These are phyloP conservation scores for Clausena lansium DNA, from an alignment of 345 rosid species.

Conservation along the genomic window DNA sequence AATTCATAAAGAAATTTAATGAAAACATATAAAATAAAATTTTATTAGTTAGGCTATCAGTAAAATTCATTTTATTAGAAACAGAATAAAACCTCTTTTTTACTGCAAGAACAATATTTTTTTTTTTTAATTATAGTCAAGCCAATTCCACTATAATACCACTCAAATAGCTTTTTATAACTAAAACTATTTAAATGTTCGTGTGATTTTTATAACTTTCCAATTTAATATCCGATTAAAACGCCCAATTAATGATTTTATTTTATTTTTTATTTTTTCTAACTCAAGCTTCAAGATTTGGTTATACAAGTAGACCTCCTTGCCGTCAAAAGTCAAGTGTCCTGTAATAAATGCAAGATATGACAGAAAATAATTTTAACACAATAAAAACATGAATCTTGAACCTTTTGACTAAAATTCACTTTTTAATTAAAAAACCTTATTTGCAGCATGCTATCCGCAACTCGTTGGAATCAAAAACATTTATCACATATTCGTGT, in stretches of 20 bases:
- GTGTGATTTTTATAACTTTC: no score
- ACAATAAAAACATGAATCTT: background rate
- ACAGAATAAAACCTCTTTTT: no score
- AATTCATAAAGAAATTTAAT: no score
- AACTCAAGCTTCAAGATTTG: background rate
- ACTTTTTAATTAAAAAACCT: background rate
- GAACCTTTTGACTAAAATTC: background rate
- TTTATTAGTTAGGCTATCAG: no score
- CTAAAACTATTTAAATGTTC: no score
- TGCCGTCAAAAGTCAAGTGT: background rate
- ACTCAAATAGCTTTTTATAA: no score
- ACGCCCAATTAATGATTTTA: background rate
- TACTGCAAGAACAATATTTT: no score
- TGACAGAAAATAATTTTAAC: background rate
- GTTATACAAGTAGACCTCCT: background rate
- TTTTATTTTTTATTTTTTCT: background rate
- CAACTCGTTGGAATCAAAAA: background rate
- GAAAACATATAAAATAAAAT: no score
- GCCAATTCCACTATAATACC: no score
- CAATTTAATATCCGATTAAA: no score
- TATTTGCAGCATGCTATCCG: background rate
- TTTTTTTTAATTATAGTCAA: no score
- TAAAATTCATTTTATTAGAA: no score
- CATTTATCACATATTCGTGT: background rate
- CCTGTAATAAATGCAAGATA: background rate